phyloP scores from a whole-genome alignment of 139 green algal genomes.

The Pycnococcus provasolii region DNA sequence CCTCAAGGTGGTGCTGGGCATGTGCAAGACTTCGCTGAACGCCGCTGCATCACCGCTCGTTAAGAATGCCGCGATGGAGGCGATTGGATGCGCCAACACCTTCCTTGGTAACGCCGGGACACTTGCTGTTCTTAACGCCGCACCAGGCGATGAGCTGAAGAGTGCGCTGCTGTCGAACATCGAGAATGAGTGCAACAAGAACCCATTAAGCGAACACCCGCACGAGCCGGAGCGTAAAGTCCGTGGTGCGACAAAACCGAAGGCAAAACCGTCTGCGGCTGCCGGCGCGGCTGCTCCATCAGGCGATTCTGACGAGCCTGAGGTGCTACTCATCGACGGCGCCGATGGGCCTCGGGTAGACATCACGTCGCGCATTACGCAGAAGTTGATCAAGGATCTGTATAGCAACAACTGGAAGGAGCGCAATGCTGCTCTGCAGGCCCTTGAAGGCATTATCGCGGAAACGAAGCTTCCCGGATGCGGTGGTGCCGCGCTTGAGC shows the following conservation, averaged over 20 bases:
- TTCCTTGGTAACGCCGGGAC: too few species aligned
- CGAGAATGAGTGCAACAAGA: constrained; percentile 70
- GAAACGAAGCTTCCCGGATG: constrained; percentile 9
- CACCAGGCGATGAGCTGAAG: constrained; percentile 61
- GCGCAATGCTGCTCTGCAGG: constrained; percentile 69
- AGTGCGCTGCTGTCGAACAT: constrained; percentile 77
- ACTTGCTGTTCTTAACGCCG: too few species aligned
- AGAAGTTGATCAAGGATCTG: constrained; percentile 29
- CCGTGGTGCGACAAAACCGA: background rate
- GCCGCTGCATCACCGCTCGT: too few species aligned
- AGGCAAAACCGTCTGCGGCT: background rate
- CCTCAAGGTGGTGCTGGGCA: too few species aligned
- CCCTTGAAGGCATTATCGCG: constrained; percentile 43
- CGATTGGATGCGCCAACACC: too few species aligned
- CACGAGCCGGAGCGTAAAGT: background rate
- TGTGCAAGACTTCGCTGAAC: too few species aligned
- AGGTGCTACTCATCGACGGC: background rate
- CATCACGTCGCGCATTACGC: constrained; percentile 40
- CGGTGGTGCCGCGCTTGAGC: constrained; percentile 15
- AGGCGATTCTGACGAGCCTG: background rate
- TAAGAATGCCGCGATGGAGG: too few species aligned
- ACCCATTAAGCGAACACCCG: constrained; percentile 43
- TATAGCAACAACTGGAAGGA: constrained; percentile 82
- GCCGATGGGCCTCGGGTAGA: constrained; percentile 46
- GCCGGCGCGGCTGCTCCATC: background rate